Base-by-base conservation (phyloP, 345 rosid genomes). In the Bruguiera parviflora region DNA sequence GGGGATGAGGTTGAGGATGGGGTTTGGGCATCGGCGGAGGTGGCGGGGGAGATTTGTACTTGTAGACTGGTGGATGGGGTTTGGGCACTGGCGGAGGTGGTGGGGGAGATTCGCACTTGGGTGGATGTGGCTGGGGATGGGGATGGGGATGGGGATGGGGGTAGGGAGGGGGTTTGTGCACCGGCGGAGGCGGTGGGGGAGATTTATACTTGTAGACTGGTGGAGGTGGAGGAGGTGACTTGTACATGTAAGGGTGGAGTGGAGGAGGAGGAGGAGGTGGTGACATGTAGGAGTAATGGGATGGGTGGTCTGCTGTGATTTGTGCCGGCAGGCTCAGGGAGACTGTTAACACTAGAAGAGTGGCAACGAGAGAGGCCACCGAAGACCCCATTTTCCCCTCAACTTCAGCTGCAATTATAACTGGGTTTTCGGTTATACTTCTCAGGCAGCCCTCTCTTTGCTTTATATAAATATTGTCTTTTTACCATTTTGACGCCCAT, bases 391-490 rank as follows among this genome's bases (percentile, higher is more conserved):
- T 89, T 57, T 58, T 68, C 28, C 37, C 60, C 15, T 21, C 58
- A 35, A 18, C 53, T 63, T 65, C 39, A 29, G 63, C 66, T 27
- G 29, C 43, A 11, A 43, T 13, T 3, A 43, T n/a, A 10, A 27
- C 60, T 62, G 69, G 76, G 70, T 74, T 64, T 71, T 72, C n/a
- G 63, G 66, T 69, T 73, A 11, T 77, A 84, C 80, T 76, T 74
- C 72, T 77, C 13, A 24, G 46, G 4, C 57, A 68, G 25, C n/a
- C 58, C 77, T 28, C 73, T 15, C 22, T 21, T 4, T 66, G 68
- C 89, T 77, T 87, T 91, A 86, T 88, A 91, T 86, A 89, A 88
- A 70, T 78, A 78, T 65, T 33, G 47, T 8, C 8, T 72, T 82
- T 25, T 82, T 25, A 76, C 77, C 52, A 49, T 60, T 16, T 32